Percentiles rank a stretch among this genome's conserved stretches.
Evolutionary conservation across 1,139 yeast species (phyloP).

Genomic region (Suhomyces atakaporum): DNA sequence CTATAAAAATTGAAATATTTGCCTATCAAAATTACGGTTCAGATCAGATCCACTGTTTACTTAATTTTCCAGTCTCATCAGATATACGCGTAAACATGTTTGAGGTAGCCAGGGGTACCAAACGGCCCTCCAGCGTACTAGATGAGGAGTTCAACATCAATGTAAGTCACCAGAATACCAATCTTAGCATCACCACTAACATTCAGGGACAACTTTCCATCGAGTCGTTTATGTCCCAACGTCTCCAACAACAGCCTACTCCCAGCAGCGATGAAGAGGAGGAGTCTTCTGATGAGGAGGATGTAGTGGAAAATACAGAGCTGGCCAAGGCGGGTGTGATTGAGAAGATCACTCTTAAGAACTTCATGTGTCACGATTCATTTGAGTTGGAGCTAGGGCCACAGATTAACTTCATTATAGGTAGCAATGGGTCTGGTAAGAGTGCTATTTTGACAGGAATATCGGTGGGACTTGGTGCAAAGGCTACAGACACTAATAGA

Average conservation of each 20-base stretch:
- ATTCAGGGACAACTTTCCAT: slow-evolving; percentile 7
- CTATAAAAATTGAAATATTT: background rate
- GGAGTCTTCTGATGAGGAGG: slow-evolving; percentile 9
- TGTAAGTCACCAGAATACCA: no score
- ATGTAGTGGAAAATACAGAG: slow-evolving; percentile 22
- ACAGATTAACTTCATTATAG: slow-evolving; percentile 84
- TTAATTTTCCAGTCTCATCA: background rate
- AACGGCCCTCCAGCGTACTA: slow-evolving; percentile 8
- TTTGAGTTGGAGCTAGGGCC: slow-evolving; percentile 80
- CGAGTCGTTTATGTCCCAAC: slow-evolving; percentile 11
- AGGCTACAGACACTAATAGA: slow-evolving; percentile 86
- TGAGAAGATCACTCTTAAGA: slow-evolving; percentile 55
- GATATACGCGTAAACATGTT: slow-evolving; percentile 2
- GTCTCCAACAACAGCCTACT: slow-evolving; percentile 6
- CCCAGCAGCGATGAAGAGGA: slow-evolving; percentile 9
- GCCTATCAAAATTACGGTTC: no score
- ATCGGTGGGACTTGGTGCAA: slow-evolving; percentile 90
- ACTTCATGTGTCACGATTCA: slow-evolving; percentile 84
- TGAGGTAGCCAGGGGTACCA: slow-evolving; percentile 7
- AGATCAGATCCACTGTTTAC: no score
- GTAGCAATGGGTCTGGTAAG: slow-evolving; percentile 95
- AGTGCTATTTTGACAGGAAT: slow-evolving; percentile 91
- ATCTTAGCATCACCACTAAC: no score
- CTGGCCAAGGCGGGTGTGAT: slow-evolving; percentile 59
- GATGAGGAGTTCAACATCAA: slow-evolving; percentile 8